Base-by-base conservation (phyloP, 164 flowering plant species). In the Paratinospora sagittata region DNA sequence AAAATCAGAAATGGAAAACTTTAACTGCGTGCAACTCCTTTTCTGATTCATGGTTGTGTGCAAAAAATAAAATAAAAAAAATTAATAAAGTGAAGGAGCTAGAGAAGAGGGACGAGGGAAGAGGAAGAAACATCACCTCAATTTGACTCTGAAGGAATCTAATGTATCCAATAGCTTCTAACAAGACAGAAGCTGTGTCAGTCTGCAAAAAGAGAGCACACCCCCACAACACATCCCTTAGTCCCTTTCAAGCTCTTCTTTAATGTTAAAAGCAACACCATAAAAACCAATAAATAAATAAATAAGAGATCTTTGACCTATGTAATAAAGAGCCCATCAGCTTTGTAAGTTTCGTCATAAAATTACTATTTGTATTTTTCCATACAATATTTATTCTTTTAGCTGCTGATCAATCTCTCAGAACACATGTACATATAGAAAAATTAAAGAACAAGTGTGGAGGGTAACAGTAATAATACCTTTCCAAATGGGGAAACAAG, bases 121-220 rank as follows among this genome's bases (percentile, higher is more conserved):
- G 30, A 70, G 52, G 16, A 61, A 82, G 77, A 75, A 72, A 76
- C 82, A 75, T 86, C 85, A 92, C 98, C 98, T 89, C 90, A 84
- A 92, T 86, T 89, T 92, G 98, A 80, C 83, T 79, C 83, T 89
- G 90, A 81, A 92, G 96, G 96, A 92, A 90, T 92, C 91, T 88
- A 76, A 92, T 90, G 82, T 90, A 92, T 67, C 96, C 98, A 84
- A 92, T 88, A 67, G 96, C 92, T 86, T 92, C 98, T 85, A 88
- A 82, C 89, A 92, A 81, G 83, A 92, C 98, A 68, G 98, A 92
- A 69, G 98, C 98, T 21, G 98, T 92, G 90, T 92, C 98, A 84
- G 98, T 92, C 98, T 92, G 93, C 91, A 92, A 86, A 85, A 90
- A 75, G 68, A 58, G 68, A 73, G 67, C 69, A n/a, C n/a, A 68